Evolutionary conservation across 2,329 filamentous ascomycete genomes (phyloP).

Genomic region (Aspergillus vadensis): DNA sequence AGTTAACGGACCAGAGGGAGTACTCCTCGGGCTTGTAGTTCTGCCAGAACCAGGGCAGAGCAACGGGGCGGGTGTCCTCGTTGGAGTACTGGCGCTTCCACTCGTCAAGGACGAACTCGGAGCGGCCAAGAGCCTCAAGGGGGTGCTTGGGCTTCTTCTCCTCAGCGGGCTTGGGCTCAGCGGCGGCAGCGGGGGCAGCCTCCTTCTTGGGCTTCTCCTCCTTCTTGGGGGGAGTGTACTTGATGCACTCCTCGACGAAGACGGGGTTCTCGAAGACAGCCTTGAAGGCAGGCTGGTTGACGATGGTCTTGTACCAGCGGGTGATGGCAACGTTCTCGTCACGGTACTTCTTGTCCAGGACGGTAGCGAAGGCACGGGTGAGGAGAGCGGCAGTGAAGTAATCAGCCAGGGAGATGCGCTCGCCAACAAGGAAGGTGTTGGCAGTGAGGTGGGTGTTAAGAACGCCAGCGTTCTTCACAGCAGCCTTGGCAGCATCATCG

Average conservation of each 20-base stretch:
- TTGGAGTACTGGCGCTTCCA: constrained; percentile 99
- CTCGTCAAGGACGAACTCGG: constrained; percentile 85
- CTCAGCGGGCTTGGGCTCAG: constrained; percentile 60
- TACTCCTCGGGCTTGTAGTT: constrained; percentile 92
- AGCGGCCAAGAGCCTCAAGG: constrained; percentile 77
- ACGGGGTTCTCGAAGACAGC: constrained; percentile 73
- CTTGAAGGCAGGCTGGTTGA: constrained; percentile 89
- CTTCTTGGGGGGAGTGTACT: constrained; percentile 74
- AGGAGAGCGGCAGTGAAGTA: constrained; percentile 79
- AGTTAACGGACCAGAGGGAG: constrained; percentile 90
- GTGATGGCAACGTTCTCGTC: constrained; percentile 77
- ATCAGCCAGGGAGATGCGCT: constrained; percentile 96
- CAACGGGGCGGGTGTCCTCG: constrained; percentile 76
- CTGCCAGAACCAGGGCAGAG: constrained; percentile 98
- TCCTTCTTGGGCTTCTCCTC: constrained; percentile 71
- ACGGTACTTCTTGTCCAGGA: constrained; percentile 92
- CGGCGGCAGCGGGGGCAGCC: constrained; percentile 64
- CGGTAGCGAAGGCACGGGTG: constrained; percentile 85
- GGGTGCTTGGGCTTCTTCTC: constrained; percentile 93
- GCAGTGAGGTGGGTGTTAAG: constrained; percentile 84
- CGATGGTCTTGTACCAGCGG: constrained; percentile 93
- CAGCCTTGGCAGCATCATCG: constrained; percentile 73
- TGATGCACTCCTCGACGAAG: constrained; percentile 78
- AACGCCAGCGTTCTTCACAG: constrained; percentile 68
- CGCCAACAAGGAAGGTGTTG: constrained; percentile 97